Percentiles rank a stretch among this genome's conserved stretches.
Evolutionary conservation across 2,329 filamentous ascomycete species (phyloP).

Genomic region (Colletotrichum musae): DNA sequence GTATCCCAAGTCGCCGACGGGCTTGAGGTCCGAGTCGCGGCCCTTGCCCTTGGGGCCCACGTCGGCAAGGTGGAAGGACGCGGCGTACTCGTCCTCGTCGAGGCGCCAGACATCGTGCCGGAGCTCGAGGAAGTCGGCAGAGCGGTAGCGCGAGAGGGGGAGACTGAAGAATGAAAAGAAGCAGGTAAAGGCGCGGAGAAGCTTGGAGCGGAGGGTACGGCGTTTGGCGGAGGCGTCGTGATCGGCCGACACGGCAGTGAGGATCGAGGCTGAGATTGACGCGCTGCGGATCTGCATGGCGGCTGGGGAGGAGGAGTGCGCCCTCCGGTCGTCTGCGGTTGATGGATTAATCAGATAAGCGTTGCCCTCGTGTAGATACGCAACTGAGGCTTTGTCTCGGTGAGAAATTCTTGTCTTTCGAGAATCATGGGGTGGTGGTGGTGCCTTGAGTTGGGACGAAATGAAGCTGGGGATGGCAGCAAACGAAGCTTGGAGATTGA

Average conservation of each 20-base stretch:
- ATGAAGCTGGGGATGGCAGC: too few species aligned
- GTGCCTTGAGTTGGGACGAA: too few species aligned
- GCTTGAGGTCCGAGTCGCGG: constrained; percentile 59
- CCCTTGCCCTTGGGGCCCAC: constrained; percentile 48
- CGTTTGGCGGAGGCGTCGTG: constrained; percentile 26
- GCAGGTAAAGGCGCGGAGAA: constrained; percentile 44
- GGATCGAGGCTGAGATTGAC: constrained; percentile 70
- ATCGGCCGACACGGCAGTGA: constrained; percentile 69
- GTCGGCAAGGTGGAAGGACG: constrained; percentile 51
- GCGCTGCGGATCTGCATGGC: constrained; percentile 51
- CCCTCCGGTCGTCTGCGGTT: too few species aligned
- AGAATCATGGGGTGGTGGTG: too few species aligned
- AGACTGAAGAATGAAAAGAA: constrained; percentile 54
- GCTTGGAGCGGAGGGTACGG: constrained; percentile 11
- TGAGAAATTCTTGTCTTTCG: too few species aligned
- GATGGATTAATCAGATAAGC: too few species aligned
- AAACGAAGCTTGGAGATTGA: too few species aligned
- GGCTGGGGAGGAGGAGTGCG: not conserved
- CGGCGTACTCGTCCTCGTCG: constrained; percentile 55
- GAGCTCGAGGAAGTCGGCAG: constrained; percentile 48
- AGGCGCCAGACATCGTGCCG: constrained; percentile 50
- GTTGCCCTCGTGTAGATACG: too few species aligned
- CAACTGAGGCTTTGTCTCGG: too few species aligned
- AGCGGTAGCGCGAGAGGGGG: constrained; percentile 47
- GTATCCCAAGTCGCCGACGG: constrained; percentile 80